Evolutionary conservation across 805 yeast genomes (phyloP).

Genomic region (Yarrowia sp.): DNA sequence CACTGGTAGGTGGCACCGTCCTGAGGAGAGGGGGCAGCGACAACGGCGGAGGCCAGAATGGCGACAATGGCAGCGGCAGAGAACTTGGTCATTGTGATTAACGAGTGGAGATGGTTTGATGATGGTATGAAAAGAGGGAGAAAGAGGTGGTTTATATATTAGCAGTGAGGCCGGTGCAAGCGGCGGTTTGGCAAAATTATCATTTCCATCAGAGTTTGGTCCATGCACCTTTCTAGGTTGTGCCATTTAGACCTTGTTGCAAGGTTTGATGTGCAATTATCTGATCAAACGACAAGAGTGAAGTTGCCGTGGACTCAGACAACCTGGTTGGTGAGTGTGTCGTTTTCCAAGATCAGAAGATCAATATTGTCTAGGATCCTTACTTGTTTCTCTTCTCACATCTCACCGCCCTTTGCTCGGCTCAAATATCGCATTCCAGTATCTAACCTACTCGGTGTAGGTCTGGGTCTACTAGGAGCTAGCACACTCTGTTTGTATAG

Average conservation of each 20-base stretch:
- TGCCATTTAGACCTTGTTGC: not conserved
- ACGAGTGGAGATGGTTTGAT: constrained; percentile 9
- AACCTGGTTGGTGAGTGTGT: too few species aligned
- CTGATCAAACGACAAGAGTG: not conserved
- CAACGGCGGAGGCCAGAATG: constrained; percentile 62
- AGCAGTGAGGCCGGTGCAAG: not conserved
- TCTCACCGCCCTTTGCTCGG: not conserved
- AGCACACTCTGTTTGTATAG: not conserved
- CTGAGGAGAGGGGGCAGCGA: constrained; percentile 39
- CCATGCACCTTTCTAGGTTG: not conserved
- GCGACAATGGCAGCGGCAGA: constrained; percentile 53
- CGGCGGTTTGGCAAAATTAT: not conserved
- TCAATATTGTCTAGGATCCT: too few species aligned
- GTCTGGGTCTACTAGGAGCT: not conserved
- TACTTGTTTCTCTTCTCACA: not conserved
- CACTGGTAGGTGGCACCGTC: constrained; percentile 17
- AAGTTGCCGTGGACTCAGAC: too few species aligned
- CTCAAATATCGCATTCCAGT: constrained; percentile 7
- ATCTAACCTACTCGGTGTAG: constrained; percentile 15
- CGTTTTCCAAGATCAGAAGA: too few species aligned
- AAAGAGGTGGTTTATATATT: constrained; percentile 7
- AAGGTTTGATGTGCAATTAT: not conserved
- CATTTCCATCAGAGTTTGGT: constrained; percentile 23
- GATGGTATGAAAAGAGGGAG: not conserved
- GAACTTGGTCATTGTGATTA: constrained; percentile 25